These are phyloP conservation scores for Lenzites betulinus DNA, from an alignment of 768 basidiomycete species.

Conservation along the genomic window DNA sequence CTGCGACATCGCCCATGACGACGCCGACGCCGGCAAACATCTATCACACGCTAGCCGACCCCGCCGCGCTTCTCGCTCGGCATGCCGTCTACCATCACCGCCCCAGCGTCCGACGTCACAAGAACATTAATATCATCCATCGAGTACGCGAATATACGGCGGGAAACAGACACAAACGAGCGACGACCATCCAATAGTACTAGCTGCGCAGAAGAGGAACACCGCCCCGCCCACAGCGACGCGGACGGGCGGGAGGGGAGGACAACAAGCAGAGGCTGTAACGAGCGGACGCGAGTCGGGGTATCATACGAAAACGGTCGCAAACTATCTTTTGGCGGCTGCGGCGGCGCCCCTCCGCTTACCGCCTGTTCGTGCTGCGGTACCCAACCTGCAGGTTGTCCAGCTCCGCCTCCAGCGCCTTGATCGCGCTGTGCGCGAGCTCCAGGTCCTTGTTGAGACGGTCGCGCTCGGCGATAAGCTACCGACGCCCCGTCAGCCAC, in stretches of 20 bases:
- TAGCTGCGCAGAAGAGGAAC: background rate
- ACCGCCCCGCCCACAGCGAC: background rate
- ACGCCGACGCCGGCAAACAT: background rate
- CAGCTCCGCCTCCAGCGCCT: constrained; percentile 86
- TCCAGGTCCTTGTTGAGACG: constrained; percentile 99
- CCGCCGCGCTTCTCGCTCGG: no score
- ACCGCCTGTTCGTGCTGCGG: constrained; percentile 70
- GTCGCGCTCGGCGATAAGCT: constrained; percentile 98
- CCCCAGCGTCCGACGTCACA: background rate
- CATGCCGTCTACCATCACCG: no score
- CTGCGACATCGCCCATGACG: background rate
- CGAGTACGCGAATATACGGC: constrained; percentile 9
- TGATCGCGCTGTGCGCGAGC: constrained; percentile 88
- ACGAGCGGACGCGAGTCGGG: constrained; percentile 21
- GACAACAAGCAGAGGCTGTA: constrained; percentile 15
- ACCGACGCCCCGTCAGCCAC: constrained; percentile 23
- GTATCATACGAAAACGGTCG: constrained; percentile 16
- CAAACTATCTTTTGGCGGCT: constrained; percentile 8
- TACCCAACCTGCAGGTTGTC: constrained; percentile 88
- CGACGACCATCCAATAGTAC: constrained; percentile 11
- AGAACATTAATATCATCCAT: constrained; percentile 15
- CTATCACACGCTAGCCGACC: background rate
- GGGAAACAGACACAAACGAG: constrained; percentile 3
- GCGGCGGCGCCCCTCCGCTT: constrained; percentile 5
- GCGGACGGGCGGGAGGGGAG: background rate